Conservation (phyloP, 768 basidiomycete genomes). For the Lentinula boryana region DNA sequence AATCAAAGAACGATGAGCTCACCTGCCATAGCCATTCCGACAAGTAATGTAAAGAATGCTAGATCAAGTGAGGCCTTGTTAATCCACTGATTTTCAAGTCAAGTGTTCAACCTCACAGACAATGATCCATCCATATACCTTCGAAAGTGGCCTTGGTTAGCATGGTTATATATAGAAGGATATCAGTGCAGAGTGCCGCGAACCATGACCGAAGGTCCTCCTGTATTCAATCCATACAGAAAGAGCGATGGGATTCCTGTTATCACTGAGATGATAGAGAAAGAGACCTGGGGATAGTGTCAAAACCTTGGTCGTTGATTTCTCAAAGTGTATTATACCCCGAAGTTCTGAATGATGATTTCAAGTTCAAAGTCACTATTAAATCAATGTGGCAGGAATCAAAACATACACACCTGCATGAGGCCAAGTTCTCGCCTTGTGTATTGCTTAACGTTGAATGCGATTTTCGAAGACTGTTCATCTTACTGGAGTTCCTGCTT, state of each 20-base stretch:
- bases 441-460: neutral
- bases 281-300: constrained; percentile 37
- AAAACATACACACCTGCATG: constrained; percentile 40
- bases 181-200: neutral
- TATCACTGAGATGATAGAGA: constrained; percentile 72
- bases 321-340: constrained; percentile 27
- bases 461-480: neutral
- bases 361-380: neutral
- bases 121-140: constrained; percentile 64
- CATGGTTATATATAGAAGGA: neutral
- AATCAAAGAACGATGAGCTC: constrained; percentile 10
- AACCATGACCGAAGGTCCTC: constrained; percentile 67
- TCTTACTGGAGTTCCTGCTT: constrained; percentile 62
- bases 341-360: constrained; percentile 49
- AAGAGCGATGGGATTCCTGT: constrained; percentile 70
- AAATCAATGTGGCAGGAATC: neutral
- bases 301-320: constrained; percentile 5
- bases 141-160: neutral
- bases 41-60: constrained; percentile 66
- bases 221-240: constrained; percentile 63
- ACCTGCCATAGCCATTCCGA: constrained; percentile 76
- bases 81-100: neutral
- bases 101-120: constrained; percentile 36
- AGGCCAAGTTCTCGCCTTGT: constrained; percentile 56
- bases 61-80: neutral